Conservation (phyloP, 2,329 filamentous ascomycete species). For the Clarireedia monteithiana region DNA sequence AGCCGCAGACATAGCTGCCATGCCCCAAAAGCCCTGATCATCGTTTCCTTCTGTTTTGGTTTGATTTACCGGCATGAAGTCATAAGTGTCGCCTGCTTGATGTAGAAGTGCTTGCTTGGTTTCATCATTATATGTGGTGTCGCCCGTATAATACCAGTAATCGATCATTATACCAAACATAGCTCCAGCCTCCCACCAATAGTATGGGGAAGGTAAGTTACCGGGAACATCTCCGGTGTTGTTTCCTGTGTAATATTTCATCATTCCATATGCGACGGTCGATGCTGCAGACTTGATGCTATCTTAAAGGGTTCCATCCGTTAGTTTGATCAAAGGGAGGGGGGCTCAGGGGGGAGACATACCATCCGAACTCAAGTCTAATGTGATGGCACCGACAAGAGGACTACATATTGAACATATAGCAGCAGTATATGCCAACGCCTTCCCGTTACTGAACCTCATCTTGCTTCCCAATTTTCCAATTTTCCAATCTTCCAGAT, state of each 20-base stretch:
- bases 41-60: constrained; percentile 56
- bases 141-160: constrained; percentile 76
- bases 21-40: constrained; percentile 66
- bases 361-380: constrained; percentile 6
- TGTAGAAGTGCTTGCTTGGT: constrained; percentile 57
- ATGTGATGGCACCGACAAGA: constrained; percentile 5
- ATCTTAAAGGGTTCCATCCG: constrained; percentile 4
- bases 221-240: constrained; percentile 42
- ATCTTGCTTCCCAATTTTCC: constrained; percentile 3
- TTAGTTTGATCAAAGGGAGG: not conserved
- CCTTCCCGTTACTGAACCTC: constrained; percentile 5
- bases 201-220: constrained; percentile 34
- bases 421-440: constrained; percentile 8
- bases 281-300: constrained; percentile 29
- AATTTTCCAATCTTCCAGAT: not conserved
- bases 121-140: constrained; percentile 58
- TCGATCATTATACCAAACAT: constrained; percentile 66
- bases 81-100: constrained; percentile 62
- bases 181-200: constrained; percentile 54
- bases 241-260: constrained; percentile 44
- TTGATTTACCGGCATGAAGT: constrained; percentile 72
- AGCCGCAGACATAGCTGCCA: constrained; percentile 61
- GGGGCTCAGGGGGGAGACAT: not conserved
- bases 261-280: constrained; percentile 39
- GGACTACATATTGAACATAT: constrained; percentile 6